A percentile compares a stretch with the other conserved stretches of the same genome.
phyloP scores from a whole-genome alignment of 176 grass and related monocot genomes.

The Aegilops sharonensis region DNA sequence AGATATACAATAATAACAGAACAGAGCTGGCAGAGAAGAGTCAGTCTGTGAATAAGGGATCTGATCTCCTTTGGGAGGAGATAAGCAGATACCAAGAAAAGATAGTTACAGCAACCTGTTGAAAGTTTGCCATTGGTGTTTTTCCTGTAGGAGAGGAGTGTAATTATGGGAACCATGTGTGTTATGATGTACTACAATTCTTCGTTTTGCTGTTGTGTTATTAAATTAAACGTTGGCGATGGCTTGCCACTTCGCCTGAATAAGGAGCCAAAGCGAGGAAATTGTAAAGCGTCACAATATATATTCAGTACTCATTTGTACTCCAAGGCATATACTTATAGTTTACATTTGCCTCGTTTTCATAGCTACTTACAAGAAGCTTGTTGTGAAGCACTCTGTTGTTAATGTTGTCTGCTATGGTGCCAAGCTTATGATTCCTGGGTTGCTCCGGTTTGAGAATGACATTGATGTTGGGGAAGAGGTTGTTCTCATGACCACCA shows the following conservation, averaged over 20 bases:
- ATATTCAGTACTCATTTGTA: neutral
- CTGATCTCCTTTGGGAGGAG: neutral
- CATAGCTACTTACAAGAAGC: too few species aligned
- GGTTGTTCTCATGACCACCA: too few species aligned
- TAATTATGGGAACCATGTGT: neutral
- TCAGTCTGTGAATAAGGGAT: conserved; percentile 19
- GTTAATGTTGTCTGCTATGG: too few species aligned
- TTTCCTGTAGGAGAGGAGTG: neutral
- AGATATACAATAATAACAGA: neutral
- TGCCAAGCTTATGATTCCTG: too few species aligned
- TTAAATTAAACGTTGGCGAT: neutral
- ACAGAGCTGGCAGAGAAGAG: conserved; percentile 32
- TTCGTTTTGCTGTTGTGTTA: neutral
- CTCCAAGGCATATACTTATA: neutral
- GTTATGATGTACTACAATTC: neutral
- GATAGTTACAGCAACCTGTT: neutral
- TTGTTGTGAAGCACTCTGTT: too few species aligned
- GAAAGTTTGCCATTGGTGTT: neutral
- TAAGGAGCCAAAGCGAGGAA: neutral
- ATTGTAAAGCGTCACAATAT: neutral
- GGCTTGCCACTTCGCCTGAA: neutral
- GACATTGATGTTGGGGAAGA: too few species aligned
- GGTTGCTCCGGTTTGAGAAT: too few species aligned
- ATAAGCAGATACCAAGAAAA: neutral
- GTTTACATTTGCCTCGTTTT: neutral